These are phyloP conservation scores for Chlamydomonas reinhardtii DNA, from an alignment of 163 green algal species.

Conservation along the genomic window DNA sequence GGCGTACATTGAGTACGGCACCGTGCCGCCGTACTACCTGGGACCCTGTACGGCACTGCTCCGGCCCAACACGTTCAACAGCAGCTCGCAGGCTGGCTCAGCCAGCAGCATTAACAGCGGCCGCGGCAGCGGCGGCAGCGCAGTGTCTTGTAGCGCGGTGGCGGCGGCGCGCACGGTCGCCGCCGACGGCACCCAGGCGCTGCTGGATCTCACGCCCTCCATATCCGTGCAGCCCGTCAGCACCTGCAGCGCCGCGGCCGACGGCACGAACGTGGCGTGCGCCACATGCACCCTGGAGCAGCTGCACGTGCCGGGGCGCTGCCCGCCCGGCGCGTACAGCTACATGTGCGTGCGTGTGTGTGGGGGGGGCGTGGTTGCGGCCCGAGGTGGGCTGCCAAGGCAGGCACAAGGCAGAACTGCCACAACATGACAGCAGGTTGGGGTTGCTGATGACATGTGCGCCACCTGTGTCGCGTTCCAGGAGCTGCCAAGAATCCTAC, in stretches of 20 bases:
- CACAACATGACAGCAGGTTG: too few relatives aligned
- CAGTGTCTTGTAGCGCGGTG: not conserved
- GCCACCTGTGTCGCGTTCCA: too few relatives aligned
- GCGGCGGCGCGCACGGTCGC: not conserved
- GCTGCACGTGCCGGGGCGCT: not conserved
- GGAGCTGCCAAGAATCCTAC: too few relatives aligned
- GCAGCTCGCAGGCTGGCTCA: too few relatives aligned
- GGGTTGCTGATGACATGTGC: too few relatives aligned
- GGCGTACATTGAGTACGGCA: conserved; percentile 20
- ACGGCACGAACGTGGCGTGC: not conserved
- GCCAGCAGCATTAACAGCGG: too few relatives aligned
- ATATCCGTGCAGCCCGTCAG: not conserved
- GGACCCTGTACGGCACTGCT: conserved; percentile 11
- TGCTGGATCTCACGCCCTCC: not conserved
- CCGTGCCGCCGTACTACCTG: conserved; percentile 14
- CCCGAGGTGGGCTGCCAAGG: too few relatives aligned
- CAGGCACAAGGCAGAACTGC: too few relatives aligned
- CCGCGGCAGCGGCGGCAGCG: too few relatives aligned
- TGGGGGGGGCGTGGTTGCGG: too few relatives aligned
- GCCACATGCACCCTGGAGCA: not conserved
- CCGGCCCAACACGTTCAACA: too few relatives aligned
- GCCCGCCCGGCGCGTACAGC: not conserved
- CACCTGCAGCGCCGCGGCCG: not conserved
- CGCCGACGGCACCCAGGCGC: not conserved
- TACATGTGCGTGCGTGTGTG: not conserved